Percentiles rank a stretch among this genome's conserved stretches.
Conservation (phyloP, 129 eudicot species). For the Saposhnikovia divaricata region DNA sequence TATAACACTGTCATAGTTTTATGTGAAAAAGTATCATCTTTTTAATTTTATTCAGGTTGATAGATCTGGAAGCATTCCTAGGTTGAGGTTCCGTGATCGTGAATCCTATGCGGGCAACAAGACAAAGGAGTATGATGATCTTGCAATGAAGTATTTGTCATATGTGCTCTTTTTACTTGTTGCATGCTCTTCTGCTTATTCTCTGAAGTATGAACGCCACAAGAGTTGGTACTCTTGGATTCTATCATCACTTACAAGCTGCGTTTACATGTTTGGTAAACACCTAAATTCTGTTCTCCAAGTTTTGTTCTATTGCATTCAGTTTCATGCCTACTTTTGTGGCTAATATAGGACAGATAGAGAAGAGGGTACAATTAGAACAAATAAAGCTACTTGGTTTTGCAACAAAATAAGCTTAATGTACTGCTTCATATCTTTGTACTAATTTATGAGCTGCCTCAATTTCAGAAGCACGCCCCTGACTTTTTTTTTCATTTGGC, state of each 20-base stretch:
- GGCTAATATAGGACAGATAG: not conserved
- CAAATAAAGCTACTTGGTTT: not conserved
- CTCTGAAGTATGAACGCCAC: slow-evolving; percentile 91
- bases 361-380: too few species aligned
- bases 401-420: not conserved
- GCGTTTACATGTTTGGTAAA: slow-evolving; percentile 98
- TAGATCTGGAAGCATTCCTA: slow-evolving; percentile 76
- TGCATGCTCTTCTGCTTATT: slow-evolving; percentile 68
- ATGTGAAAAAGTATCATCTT: not conserved
- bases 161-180: slow-evolving; percentile 81
- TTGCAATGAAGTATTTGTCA: slow-evolving; percentile 91
- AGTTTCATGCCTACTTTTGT: not conserved
- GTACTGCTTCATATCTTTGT: not conserved
- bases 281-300: slow-evolving; percentile 2
- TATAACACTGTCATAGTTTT: not conserved
- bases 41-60: slow-evolving; percentile 46
- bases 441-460: not conserved
- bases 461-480: not conserved
- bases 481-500: not conserved
- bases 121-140: slow-evolving; percentile 96
- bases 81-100: slow-evolving; percentile 78
- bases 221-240: slow-evolving; percentile 99
- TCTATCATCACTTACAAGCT: slow-evolving; percentile 87
- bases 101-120: slow-evolving; percentile 85
- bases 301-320: not conserved